Base-by-base conservation (phyloP, 2,329 filamentous ascomycete species). In the Didymella segeticola region DNA sequence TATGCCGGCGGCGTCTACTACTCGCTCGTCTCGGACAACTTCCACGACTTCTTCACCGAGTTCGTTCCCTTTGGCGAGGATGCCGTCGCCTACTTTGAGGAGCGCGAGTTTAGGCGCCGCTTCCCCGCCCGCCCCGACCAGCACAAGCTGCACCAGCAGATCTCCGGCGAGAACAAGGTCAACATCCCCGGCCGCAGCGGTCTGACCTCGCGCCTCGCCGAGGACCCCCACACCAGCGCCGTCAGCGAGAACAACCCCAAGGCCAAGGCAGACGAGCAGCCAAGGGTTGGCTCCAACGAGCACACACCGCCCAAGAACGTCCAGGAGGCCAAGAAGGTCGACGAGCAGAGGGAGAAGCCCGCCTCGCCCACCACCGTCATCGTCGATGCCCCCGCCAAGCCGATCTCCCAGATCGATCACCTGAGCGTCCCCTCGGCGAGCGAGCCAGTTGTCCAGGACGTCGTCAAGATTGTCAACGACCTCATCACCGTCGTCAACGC, bases 21-120 rank as follows among this genome's bases (percentile, higher is more conserved):
- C 77, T 93, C 95, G 49, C 86, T 96, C 61, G 84, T 95, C 76
- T 96, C 89, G 71, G 95, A 99, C 81, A 96, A 91, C 78, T 99
- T 98, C 84, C 93, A 99, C 78, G 95, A 99, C 77, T 95, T 97
- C 81, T 99, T 99, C 79, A 98, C 93, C 68, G 93, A 97, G 78
- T 99, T 93, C 75, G 79, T 99, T 15, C 95, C 95, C 19, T 96
- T 90, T 64, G 95, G 93, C 68, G 95, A 99, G 78, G 91, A 96
- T 73, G 89, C 89, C 15, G 93, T 99, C 38, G 86, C 96, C 22
- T 98, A 96, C 79, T 88, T 99, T 46, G 95, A 99, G 78, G 95
- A 99, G 79, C 86, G 89, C 63, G 92, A 97, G 70, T 97, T 96
- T 80, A 86, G 89, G 72, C 92, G 89, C 77, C 87, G 90, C 53